Evolutionary conservation across 495 filamentous ascomycete species (phyloP).

Genomic region (Aspergillus taichungensis): DNA sequence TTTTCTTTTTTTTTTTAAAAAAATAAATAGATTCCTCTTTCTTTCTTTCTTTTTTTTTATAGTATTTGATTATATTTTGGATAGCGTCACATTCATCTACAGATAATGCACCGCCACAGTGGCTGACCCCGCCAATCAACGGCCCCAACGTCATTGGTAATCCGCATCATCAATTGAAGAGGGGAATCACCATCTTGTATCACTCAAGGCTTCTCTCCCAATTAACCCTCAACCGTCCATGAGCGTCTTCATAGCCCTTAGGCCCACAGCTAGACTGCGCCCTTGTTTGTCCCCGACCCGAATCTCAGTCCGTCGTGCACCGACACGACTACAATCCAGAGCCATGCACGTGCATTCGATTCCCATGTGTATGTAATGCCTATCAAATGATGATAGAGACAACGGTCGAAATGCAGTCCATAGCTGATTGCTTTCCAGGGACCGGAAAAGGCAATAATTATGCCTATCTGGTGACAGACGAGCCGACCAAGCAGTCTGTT

Average conservation of each 20-base stretch:
- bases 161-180: background rate
- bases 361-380: conserved; percentile 78
- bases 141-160: conserved; percentile 2
- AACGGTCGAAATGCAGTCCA: background rate
- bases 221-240: background rate
- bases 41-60: background rate
- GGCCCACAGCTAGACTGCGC: no score
- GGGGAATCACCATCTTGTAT: no score
- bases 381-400: background rate
- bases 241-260: conserved; percentile 1
- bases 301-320: background rate
- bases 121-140: no score
- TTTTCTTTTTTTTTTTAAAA: background rate
- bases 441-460: conserved; percentile 88
- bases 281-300: no score
- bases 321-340: conserved; percentile 13
- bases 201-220: background rate
- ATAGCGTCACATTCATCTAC: background rate
- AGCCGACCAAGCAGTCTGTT: conserved; percentile 84
- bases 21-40: no score
- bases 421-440: conserved; percentile 49
- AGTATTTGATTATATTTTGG: no score
- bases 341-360: conserved; percentile 95
- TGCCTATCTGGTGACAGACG: conserved; percentile 89
- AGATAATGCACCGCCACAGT: no score